Conservation (phyloP, 1,284 basidiomycete genomes). For the Nidula niveotomentosa region DNA sequence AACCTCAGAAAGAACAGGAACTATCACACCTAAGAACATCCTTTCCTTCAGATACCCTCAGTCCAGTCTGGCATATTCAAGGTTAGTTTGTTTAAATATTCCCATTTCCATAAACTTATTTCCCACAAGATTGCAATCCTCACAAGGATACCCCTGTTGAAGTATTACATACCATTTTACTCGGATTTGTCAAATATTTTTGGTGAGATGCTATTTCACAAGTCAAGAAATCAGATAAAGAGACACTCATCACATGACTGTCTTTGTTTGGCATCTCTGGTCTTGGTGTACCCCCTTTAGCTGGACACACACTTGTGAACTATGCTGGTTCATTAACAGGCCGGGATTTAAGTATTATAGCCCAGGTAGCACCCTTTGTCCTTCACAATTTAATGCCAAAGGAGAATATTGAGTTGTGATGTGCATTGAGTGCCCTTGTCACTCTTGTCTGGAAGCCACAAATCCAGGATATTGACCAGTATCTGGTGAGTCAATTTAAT, state of each 20-base stretch:
- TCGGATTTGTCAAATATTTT: slow-evolving; percentile 37
- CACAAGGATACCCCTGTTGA: slow-evolving; percentile 35
- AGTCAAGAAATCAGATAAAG: slow-evolving; percentile 12
- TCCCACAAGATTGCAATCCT: slow-evolving; percentile 26
- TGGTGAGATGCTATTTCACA: slow-evolving; percentile 31
- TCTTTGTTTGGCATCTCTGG: slow-evolving; percentile 23
- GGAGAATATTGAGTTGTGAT: slow-evolving; percentile 23
- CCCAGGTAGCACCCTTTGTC: slow-evolving; percentile 35
- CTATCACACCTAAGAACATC: background rate
- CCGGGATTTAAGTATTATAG: slow-evolving; percentile 30
- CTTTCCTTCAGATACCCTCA: background rate
- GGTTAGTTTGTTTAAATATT: slow-evolving; percentile 8
- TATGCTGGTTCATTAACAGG: slow-evolving; percentile 33
- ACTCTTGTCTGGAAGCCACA: slow-evolving; percentile 33
- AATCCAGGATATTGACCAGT: slow-evolving; percentile 28
- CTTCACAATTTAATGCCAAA: slow-evolving; percentile 24
- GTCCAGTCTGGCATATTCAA: slow-evolving; percentile 14
- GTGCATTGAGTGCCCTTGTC: slow-evolving; percentile 23
- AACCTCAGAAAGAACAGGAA: slow-evolving; percentile 7
- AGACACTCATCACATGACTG: slow-evolving; percentile 17
- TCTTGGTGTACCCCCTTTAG: slow-evolving; percentile 21
- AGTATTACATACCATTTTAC: slow-evolving; percentile 33
- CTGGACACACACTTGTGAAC: slow-evolving; percentile 30
- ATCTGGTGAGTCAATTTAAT: slow-evolving; percentile 20
- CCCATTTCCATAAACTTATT: background rate